These are phyloP conservation scores for Cladosporium sphaerospermum DNA, from an alignment of 2,329 filamentous ascomycete species.

Conservation along the genomic window DNA sequence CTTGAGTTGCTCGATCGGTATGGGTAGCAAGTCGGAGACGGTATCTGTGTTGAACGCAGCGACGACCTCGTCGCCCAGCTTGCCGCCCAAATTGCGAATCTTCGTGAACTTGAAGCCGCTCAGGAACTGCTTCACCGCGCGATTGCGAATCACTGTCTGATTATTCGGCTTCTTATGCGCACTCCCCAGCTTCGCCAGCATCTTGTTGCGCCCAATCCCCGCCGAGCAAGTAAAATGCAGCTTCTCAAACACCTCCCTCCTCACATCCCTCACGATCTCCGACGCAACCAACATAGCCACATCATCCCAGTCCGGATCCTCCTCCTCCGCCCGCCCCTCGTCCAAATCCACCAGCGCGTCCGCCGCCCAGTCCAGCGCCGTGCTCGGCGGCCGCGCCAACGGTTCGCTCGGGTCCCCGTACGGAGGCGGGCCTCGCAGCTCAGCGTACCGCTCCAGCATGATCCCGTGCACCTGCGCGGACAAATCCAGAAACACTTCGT, in stretches of 20 bases:
- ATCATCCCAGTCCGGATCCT: slow-evolving; percentile 95
- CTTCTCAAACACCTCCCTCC: slow-evolving; percentile 59
- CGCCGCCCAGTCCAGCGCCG: slow-evolving; percentile 73
- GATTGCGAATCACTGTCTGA: slow-evolving; percentile 87
- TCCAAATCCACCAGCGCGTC: slow-evolving; percentile 80
- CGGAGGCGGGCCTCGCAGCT: slow-evolving; percentile 60
- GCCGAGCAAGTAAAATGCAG: slow-evolving; percentile 88
- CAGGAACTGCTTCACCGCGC: slow-evolving; percentile 73
- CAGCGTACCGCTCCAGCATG: slow-evolving; percentile 69
- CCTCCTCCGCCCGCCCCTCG: slow-evolving; percentile 62
- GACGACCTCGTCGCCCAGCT: slow-evolving; percentile 80
- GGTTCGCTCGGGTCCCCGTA: slow-evolving; percentile 64
- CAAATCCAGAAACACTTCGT: slow-evolving; percentile 92
- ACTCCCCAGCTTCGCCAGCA: slow-evolving; percentile 89
- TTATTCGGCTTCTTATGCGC: slow-evolving; percentile 88
- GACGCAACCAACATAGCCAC: slow-evolving; percentile 79
- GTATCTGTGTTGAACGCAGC: slow-evolving; percentile 75
- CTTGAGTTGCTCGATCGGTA: slow-evolving; percentile 70
- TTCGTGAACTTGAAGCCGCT: slow-evolving; percentile 87
- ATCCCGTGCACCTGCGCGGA: slow-evolving; percentile 74
- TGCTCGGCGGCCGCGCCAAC: slow-evolving; percentile 66
- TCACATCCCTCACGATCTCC: slow-evolving; percentile 75
- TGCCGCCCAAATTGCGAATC: slow-evolving; percentile 90
- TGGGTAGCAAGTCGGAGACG: slow-evolving; percentile 65
- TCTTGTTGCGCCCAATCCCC: slow-evolving; percentile 85